Base-by-base conservation (phyloP, 2,329 filamentous ascomycete genomes). In the Aspergillus quadrilineatus region DNA sequence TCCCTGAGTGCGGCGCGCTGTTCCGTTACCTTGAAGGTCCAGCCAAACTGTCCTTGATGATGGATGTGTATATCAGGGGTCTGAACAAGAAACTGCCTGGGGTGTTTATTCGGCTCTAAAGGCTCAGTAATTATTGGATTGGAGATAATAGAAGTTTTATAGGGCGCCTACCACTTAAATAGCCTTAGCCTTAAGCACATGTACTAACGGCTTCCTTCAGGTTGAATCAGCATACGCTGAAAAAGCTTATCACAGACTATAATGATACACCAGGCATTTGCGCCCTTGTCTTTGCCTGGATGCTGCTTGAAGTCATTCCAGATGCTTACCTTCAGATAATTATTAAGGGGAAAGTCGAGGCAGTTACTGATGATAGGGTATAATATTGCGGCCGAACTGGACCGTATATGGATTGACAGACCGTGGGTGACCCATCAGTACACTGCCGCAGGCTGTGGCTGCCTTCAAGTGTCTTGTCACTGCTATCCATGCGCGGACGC, bases 301-400 rank as follows among this genome's bases (percentile, higher is more conserved):
- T 48, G 39, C 53, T 45, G n/a, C 34, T 59, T 12, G 57, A 59
- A 26, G 43, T 50, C n/a, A 50, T 59, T 36, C 41, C 50, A 14
- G 22, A 32, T 10, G 50, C 37, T 32, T 59, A 59, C 15, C 45
- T 59, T 22, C 26, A 56, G 12, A 44, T 49, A n/a, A 37, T 56
- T 12, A 44, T 53, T 4, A 46, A 57, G 46, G 50, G 46, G 4
- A 57, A 59, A 26, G 36, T 59, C 12, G 32, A 30, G 12, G 32
- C 36, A 4, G 22, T 39, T 22, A 17, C 43, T 22, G 36, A 52
- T 15, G n/a, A 52, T 7, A n/a, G 17, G 14, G 6, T 8, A 41
- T 37, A 30, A 45, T 22, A 9, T 28, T 7, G 1, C 26, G 28
- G 37, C 15, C 4, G 41, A 28, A 30, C 26, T 48, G 4, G 29